Evolutionary conservation across 805 yeast species (phyloP).

Genomic region (Starmera pachycereana): DNA sequence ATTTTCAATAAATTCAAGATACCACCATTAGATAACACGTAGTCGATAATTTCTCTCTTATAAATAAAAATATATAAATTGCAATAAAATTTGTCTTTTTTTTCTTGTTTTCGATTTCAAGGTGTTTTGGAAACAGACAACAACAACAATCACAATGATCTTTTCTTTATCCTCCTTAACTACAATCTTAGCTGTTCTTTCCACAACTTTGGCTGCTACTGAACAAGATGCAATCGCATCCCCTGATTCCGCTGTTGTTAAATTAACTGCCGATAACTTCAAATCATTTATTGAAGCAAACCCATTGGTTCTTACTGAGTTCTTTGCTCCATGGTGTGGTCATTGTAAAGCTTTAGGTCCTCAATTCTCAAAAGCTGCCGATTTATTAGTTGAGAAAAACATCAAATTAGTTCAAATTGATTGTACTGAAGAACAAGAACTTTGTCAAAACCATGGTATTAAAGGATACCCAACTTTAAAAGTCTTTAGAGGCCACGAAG

Average conservation of each 20-base stretch:
- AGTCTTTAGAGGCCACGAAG: slow-evolving; percentile 44
- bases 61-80: no score
- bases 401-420: slow-evolving; percentile 77
- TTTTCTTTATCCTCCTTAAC: slow-evolving; percentile 19
- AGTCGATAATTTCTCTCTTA: no score
- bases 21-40: no score
- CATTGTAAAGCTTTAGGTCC: slow-evolving; percentile 89
- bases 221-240: slow-evolving; percentile 61
- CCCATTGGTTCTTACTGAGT: slow-evolving; percentile 76
- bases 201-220: slow-evolving; percentile 24
- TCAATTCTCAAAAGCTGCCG: slow-evolving; percentile 66
- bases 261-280: slow-evolving; percentile 59
- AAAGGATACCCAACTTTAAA: slow-evolving; percentile 82
- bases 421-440: slow-evolving; percentile 67
- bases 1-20: no score
- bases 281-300: slow-evolving; percentile 55
- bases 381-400: slow-evolving; percentile 43
- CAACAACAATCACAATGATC: no score
- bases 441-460: slow-evolving; percentile 58
- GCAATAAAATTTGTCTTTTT: no score
- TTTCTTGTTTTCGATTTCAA: no score
- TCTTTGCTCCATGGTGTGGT: slow-evolving; percentile 97
- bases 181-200: slow-evolving; percentile 28
- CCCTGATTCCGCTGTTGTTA: slow-evolving; percentile 79
- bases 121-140: no score